A percentile compares a stretch with the other conserved stretches of the same genome.
Evolutionary conservation across 768 basidiomycete genomes (phyloP).

Genomic region (Mycena venus): DNA sequence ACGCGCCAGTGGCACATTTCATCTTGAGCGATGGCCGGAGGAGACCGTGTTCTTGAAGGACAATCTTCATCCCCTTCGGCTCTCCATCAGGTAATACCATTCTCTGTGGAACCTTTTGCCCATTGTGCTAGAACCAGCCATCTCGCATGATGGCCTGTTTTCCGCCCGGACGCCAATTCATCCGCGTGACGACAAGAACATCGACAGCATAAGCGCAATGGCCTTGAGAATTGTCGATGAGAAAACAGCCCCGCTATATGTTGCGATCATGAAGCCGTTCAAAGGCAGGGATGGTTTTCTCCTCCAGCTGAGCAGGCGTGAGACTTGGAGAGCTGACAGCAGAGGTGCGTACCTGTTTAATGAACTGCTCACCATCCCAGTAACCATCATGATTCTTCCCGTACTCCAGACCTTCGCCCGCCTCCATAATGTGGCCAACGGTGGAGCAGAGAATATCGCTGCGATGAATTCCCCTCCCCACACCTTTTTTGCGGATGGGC

Average conservation of each 20-base stretch:
- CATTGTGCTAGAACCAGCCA: background rate
- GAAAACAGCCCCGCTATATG: conserved; percentile 39
- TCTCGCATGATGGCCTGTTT: background rate
- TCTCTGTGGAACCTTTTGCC: background rate
- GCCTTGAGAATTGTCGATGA: conserved; percentile 49
- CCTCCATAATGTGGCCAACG: conserved; percentile 34
- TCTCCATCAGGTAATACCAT: background rate
- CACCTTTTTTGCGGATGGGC: conserved; percentile 39
- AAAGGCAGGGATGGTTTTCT: background rate
- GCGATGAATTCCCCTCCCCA: conserved; percentile 40
- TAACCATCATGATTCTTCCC: conserved; percentile 47
- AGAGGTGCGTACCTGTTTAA: conserved; percentile 39
- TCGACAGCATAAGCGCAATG: conserved; percentile 44
- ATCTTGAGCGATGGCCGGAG: background rate
- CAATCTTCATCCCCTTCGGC: background rate
- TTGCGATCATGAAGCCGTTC: background rate
- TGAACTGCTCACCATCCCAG: conserved; percentile 42
- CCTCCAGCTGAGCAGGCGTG: background rate
- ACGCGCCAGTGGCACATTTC: background rate
- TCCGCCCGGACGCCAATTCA: conserved; percentile 37
- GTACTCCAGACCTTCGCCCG: conserved; percentile 39
- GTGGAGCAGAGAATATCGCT: conserved; percentile 42
- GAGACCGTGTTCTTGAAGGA: background rate
- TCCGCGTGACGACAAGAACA: conserved; percentile 40
- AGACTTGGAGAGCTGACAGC: background rate